Conservation (phyloP, 169 alveolate genomes). For the Cyclospora cayetanensis region DNA sequence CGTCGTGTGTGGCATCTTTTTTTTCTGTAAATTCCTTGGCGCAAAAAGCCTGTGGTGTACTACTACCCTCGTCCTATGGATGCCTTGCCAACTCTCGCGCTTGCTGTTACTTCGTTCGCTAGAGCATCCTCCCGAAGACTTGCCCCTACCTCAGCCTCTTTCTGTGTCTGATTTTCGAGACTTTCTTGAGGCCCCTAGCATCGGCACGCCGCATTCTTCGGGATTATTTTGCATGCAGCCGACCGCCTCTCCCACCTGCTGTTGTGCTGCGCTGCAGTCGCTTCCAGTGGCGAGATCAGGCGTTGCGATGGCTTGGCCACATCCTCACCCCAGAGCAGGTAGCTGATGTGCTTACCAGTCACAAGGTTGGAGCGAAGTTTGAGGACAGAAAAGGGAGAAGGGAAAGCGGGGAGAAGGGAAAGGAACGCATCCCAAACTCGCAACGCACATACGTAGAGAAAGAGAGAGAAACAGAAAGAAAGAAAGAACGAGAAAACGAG, state of each 20-base stretch:
- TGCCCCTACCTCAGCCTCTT: background rate
- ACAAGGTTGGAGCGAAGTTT: slow-evolving; percentile 68
- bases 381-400: background rate
- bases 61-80: too few species aligned
- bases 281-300: slow-evolving; percentile 94
- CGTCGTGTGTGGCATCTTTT: too few species aligned
- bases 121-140: background rate
- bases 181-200: background rate
- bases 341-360: slow-evolving; percentile 28
- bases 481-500: too few species aligned
- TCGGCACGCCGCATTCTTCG: background rate
- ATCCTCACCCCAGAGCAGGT: slow-evolving; percentile 75
- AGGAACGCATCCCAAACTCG: background rate
- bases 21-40: too few species aligned
- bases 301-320: slow-evolving; percentile 92
- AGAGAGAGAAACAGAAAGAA: too few species aligned
- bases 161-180: background rate
- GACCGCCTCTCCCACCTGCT: too few species aligned
- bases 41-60: too few species aligned
- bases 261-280: slow-evolving; percentile 75
- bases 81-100: too few species aligned
- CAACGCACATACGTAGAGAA: background rate
- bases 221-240: background rate
- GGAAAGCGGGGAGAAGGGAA: background rate
- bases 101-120: too few species aligned